These are phyloP conservation scores for Kalmusia sp. DNA, from an alignment of 2,329 filamentous ascomycete species.

Conservation along the genomic window DNA sequence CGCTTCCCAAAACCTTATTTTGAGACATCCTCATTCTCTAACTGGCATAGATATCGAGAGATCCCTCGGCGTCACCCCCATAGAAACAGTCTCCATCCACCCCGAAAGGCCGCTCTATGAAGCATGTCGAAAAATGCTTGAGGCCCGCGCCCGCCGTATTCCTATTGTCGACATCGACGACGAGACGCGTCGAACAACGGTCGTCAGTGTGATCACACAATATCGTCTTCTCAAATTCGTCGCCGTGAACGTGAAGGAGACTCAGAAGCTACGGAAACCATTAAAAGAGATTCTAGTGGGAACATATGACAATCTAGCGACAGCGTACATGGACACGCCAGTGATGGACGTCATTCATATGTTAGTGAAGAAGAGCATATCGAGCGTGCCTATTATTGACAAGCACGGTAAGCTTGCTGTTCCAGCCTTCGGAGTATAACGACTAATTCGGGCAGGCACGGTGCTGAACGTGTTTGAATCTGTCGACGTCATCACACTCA, in stretches of 20 bases:
- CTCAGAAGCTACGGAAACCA: constrained; percentile 85
- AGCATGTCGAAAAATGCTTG: constrained; percentile 91
- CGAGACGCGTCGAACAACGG: constrained; percentile 89
- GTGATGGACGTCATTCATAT: constrained; percentile 94
- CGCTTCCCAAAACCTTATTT: constrained; percentile 23
- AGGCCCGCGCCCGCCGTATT: constrained; percentile 90
- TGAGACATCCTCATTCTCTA: constrained; percentile 12
- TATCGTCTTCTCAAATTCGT: constrained; percentile 99
- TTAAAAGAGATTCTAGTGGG: constrained; percentile 84
- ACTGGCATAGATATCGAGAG: constrained; percentile 82
- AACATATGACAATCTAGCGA: constrained; percentile 81
- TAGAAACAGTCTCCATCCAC: constrained; percentile 96
- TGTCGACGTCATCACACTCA: constrained; percentile 94
- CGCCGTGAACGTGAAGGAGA: constrained; percentile 90
- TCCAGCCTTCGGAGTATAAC: background rate
- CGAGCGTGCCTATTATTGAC: constrained; percentile 91
- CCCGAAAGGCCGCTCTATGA: constrained; percentile 91
- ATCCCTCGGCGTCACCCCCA: constrained; percentile 86
- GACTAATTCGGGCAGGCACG: constrained; percentile 54
- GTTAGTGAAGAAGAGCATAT: constrained; percentile 92
- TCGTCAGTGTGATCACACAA: constrained; percentile 96
- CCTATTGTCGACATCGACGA: constrained; percentile 93
- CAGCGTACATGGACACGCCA: constrained; percentile 84
- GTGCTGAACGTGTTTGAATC: constrained; percentile 97
- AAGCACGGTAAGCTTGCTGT: constrained; percentile 61